Evolutionary conservation across 495 filamentous ascomycete genomes (phyloP), one percentile per base, ranked within the genome.

Genomic region (Podospora sp.): DNA sequence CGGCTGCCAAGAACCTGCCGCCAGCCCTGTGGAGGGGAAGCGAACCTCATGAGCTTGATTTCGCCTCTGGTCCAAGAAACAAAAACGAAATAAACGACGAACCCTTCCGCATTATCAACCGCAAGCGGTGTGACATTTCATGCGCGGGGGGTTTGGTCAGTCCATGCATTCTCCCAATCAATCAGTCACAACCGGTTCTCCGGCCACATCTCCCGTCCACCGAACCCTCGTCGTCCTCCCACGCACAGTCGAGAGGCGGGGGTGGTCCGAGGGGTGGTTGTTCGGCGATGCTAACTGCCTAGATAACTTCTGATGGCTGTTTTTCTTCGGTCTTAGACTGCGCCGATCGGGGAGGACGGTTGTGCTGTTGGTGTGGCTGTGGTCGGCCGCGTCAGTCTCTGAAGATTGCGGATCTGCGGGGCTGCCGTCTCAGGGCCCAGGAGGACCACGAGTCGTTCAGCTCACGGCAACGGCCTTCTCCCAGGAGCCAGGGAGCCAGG

Each of bases 1-100:
- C 46, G 6, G 46, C 16, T 64, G 63, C 68, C 68, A 69, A 69
- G 68, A 20, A 36, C 29, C 63, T n/a, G 20, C 40, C 62, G 49
- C 62, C 50, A 58, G 63, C 52, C 63, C 63, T 65, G 40, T 20
- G 35, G 25, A 24, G 51, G 24, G n/a, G 33, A 52, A 29, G 36
- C 9, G 51, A 27, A 57, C 21, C 26, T 46, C 22, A 52, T 51
- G 49, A 51, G 61, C 61, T 63, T 63, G 61, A 52, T 63, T 63
- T 63, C 33, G 49, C 22, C 1, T 62, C 35, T n/a, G 26, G 9
- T 26, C 26, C 16, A 26, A 33, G 14, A 25, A 60, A 36, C 14
- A 26, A 35, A n/a, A 40, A 36, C 2, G 6, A 25, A 36, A 35
- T 36, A 3, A 29, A 29, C 9, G 29, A 60, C 16, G 29, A 55